phyloP scores from a whole-genome alignment of 148 eudicot genomes.

The Amaranthus cruentus region DNA sequence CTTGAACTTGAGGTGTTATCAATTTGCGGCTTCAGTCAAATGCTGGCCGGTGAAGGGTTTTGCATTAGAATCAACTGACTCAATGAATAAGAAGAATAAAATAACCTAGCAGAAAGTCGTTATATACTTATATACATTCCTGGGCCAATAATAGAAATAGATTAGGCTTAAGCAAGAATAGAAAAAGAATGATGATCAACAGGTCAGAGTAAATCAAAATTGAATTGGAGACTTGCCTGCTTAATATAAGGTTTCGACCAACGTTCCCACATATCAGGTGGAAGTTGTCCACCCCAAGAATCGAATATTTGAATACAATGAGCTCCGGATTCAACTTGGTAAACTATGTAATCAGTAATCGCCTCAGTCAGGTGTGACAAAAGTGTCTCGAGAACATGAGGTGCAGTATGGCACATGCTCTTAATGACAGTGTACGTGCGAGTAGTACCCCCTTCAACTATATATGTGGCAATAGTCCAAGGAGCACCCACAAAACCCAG shows the following conservation, averaged over 20 bases:
- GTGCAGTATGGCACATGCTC: conserved; percentile 93
- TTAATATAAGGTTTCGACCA: conserved; percentile 97
- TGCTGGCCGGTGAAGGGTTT: background rate
- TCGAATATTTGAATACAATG: conserved; percentile 96
- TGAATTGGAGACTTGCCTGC: conserved; percentile 43
- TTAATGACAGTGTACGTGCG: conserved; percentile 86
- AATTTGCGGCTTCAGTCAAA: background rate
- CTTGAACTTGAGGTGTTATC: background rate
- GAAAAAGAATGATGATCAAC: background rate
- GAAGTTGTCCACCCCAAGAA: conserved; percentile 96
- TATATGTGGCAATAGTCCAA: conserved; percentile 96
- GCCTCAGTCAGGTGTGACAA: conserved; percentile 77
- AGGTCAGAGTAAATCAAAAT: background rate
- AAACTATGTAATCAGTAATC: conserved; percentile 72
- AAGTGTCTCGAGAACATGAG: conserved; percentile 63
- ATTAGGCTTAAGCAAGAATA: background rate
- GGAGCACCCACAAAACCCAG: conserved; percentile 99
- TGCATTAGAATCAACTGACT: background rate
- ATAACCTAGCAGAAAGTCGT: background rate
- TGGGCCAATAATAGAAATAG: background rate
- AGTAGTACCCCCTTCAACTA: conserved; percentile 95
- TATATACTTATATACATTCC: background rate
- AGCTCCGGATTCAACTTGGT: conserved; percentile 87
- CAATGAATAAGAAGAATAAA: background rate
- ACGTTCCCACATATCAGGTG: conserved; percentile 88